These are phyloP conservation scores for Arachis stenosperma DNA, from an alignment of 306 rosid genomes.

Conservation along the genomic window DNA sequence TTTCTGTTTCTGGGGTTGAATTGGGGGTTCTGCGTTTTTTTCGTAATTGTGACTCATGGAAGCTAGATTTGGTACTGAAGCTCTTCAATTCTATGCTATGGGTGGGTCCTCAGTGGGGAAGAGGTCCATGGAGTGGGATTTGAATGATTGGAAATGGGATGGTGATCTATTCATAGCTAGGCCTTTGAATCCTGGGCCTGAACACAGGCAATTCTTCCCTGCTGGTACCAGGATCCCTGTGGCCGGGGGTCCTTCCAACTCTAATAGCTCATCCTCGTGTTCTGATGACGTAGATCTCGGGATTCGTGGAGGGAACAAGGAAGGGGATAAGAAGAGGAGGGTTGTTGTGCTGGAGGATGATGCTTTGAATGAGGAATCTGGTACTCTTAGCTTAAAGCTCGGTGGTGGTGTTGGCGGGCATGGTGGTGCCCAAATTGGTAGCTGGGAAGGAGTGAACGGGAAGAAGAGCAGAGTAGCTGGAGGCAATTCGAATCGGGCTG, in stretches of 20 bases:
- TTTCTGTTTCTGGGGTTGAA: neutral
- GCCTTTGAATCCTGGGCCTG: constrained; percentile 54
- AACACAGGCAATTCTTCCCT: constrained; percentile 62
- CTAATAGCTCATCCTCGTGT: constrained; percentile 78
- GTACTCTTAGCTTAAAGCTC: constrained; percentile 62
- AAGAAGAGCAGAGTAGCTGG: constrained; percentile 77
- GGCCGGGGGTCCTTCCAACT: constrained; percentile 63
- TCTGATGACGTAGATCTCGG: constrained; percentile 68
- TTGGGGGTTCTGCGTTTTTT: neutral
- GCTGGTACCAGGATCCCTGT: constrained; percentile 43
- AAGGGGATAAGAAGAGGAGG: constrained; percentile 76
- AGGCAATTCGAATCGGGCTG: constrained; percentile 57
- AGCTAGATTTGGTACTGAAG: constrained; percentile 62
- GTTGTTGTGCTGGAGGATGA: constrained; percentile 60
- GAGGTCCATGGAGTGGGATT: constrained; percentile 77
- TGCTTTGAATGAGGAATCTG: constrained; percentile 54
- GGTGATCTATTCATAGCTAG: constrained; percentile 81
- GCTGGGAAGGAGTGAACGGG: constrained; percentile 59
- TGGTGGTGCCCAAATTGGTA: constrained; percentile 28
- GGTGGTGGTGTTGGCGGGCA: constrained; percentile 56
- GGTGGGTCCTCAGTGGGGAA: constrained; percentile 54
- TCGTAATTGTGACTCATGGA: constrained; percentile 54
- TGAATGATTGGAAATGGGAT: constrained; percentile 84
- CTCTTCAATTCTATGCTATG: constrained; percentile 51
- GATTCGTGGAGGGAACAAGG: constrained; percentile 60